These are phyloP conservation scores for Telopea speciosissima DNA, from an alignment of 177 flowering plant species.

Conservation along the genomic window DNA sequence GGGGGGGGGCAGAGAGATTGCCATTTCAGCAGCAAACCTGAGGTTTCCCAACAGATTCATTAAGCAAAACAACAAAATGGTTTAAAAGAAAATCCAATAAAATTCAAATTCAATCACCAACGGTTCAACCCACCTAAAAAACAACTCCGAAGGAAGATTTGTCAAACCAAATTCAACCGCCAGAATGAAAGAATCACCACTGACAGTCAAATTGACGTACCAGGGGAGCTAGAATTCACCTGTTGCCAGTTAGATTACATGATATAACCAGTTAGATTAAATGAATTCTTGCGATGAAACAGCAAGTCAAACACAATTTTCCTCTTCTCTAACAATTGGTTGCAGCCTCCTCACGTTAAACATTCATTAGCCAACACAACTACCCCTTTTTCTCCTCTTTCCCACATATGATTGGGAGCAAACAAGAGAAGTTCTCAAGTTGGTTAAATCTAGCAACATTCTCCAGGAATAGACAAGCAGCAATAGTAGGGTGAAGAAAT, in stretches of 20 bases:
- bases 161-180: not conserved
- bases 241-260: not conserved
- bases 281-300: not conserved
- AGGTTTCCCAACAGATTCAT: not conserved
- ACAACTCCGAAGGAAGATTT: not conserved
- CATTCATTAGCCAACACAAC: constrained; percentile 7
- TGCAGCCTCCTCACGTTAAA: not conserved
- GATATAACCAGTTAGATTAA: no score
- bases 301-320: no score
- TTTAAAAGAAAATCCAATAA: not conserved
- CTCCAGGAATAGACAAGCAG: constrained; percentile 8
- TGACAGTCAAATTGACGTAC: not conserved
- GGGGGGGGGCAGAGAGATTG: not conserved
- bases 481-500: constrained; percentile 6
- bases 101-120: not conserved
- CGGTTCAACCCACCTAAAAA: not conserved
- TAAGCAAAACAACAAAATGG: not conserved
- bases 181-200: not conserved
- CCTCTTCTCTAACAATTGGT: no score
- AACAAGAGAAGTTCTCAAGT: constrained; percentile 9
- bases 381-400: constrained; percentile 5
- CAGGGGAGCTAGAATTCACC: not conserved
- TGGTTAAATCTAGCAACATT: constrained; percentile 9
- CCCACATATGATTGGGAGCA: constrained; percentile 5
- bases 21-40: not conserved